These are phyloP conservation scores for Schizothecium vesticola DNA, from an alignment of 495 filamentous ascomycete species.

Conservation along the genomic window DNA sequence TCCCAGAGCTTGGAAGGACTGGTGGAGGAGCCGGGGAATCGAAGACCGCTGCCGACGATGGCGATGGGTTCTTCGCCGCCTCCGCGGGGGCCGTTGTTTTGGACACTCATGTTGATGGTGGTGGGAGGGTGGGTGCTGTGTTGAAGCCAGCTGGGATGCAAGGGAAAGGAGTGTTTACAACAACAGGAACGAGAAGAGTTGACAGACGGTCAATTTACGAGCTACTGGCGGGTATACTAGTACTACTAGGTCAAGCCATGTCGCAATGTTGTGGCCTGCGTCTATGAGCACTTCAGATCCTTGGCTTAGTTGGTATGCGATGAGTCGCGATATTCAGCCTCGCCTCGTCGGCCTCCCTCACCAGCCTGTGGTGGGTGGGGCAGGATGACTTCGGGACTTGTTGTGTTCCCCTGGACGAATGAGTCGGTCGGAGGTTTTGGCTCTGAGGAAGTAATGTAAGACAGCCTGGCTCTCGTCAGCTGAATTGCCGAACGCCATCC, in stretches of 20 bases:
- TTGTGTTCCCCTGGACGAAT: background rate
- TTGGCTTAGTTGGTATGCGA: background rate
- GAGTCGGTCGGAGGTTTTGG: background rate
- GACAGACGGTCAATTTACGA: background rate
- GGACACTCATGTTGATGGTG: background rate
- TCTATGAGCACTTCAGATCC: background rate
- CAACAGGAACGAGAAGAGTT: background rate
- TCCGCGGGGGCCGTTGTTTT: background rate
- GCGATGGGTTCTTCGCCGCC: slow-evolving; percentile 35
- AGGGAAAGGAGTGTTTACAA: background rate
- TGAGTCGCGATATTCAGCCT: background rate
- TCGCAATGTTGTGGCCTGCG: background rate
- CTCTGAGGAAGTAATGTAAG: background rate
- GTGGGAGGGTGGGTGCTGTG: background rate
- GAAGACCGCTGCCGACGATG: slow-evolving; percentile 48
- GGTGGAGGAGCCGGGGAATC: slow-evolving; percentile 45
- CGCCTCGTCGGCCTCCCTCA: background rate
- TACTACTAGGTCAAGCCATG: background rate
- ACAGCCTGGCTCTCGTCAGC: background rate
- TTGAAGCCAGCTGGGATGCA: background rate
- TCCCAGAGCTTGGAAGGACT: slow-evolving; percentile 43
- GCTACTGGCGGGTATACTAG: background rate
- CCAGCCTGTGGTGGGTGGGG: background rate
- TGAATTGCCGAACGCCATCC: background rate
- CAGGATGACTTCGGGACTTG: background rate